These are phyloP conservation scores for Pichia cabralensis DNA, from an alignment of 805 yeast species.

Conservation along the genomic window DNA sequence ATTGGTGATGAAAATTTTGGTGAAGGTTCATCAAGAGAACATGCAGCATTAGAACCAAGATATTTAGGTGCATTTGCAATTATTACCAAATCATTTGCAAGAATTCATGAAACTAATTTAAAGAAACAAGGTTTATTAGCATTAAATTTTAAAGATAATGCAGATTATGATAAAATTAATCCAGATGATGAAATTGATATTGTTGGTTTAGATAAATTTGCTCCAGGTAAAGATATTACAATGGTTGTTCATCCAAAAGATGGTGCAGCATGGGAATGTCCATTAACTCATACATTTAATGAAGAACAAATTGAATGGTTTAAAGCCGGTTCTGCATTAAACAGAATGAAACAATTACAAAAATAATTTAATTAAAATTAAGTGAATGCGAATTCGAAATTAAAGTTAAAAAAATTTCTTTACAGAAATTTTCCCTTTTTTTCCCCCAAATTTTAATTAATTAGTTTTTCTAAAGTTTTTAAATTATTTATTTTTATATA, in stretches of 20 bases:
- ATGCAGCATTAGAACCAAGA: conserved; percentile 99
- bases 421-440: too few relatives aligned
- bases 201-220: conserved; percentile 69
- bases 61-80: conserved; percentile 97
- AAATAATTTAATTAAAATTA: conserved; percentile 1
- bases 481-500: too few relatives aligned
- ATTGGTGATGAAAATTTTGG: conserved; percentile 98
- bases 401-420: not conserved
- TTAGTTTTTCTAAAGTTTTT: too few relatives aligned
- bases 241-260: conserved; percentile 65
- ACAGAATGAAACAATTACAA: conserved; percentile 50
- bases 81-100: conserved; percentile 94
- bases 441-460: too few relatives aligned
- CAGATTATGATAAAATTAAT: conserved; percentile 88
- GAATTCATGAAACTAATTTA: conserved; percentile 99
- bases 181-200: conserved; percentile 86
- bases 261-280: conserved; percentile 81
- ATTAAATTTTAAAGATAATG: conserved; percentile 81
- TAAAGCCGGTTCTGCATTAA: conserved; percentile 97
- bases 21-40: conserved; percentile 99
- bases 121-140: conserved; percentile 99
- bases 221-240: conserved; percentile 88
- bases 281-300: conserved; percentile 94
- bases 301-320: conserved; percentile 97
- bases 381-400: not conserved